A percentile compares a stretch with the other conserved stretches of the same genome.
Evolutionary conservation across 2,329 filamentous ascomycete species (phyloP).

Genomic region (Phaeophleospora eucalypticola): DNA sequence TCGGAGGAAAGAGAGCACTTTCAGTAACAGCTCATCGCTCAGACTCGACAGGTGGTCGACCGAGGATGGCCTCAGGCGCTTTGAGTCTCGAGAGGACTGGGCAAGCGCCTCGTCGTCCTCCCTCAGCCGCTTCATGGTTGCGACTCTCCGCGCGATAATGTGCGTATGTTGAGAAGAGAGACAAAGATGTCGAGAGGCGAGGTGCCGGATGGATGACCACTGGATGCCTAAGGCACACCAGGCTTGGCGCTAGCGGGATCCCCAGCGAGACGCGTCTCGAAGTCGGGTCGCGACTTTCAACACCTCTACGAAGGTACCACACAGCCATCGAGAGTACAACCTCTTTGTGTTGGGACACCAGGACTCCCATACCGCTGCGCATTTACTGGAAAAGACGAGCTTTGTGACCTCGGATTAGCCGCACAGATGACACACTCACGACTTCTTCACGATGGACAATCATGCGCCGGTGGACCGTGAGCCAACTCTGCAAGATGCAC

Average conservation of each 20-base stretch:
- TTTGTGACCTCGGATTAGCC: too few relatives aligned
- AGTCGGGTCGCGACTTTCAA: neutral
- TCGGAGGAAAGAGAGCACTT: conserved; percentile 74
- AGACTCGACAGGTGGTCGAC: conserved; percentile 65
- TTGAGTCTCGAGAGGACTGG: conserved; percentile 35
- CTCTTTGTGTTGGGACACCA: too few relatives aligned
- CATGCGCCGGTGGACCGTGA: neutral
- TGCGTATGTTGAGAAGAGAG: neutral
- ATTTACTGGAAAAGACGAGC: too few relatives aligned
- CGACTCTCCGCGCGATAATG: neutral
- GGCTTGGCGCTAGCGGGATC: neutral
- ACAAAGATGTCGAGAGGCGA: neutral
- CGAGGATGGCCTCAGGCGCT: conserved; percentile 41
- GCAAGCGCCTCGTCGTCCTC: conserved; percentile 26
- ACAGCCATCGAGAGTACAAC: too few relatives aligned
- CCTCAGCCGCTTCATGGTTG: conserved; percentile 34
- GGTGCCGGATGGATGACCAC: neutral
- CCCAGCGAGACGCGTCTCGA: neutral
- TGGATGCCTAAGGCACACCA: neutral
- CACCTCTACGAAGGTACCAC: too few relatives aligned
- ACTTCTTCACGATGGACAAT: neutral
- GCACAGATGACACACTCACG: too few relatives aligned
- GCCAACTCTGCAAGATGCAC: conserved; percentile 4
- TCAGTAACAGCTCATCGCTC: conserved; percentile 83
- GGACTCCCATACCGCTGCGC: too few relatives aligned